These are phyloP conservation scores for Stephanodiscus triporus DNA, from an alignment of 108 stramenopile genomes.

Conservation along the genomic window DNA sequence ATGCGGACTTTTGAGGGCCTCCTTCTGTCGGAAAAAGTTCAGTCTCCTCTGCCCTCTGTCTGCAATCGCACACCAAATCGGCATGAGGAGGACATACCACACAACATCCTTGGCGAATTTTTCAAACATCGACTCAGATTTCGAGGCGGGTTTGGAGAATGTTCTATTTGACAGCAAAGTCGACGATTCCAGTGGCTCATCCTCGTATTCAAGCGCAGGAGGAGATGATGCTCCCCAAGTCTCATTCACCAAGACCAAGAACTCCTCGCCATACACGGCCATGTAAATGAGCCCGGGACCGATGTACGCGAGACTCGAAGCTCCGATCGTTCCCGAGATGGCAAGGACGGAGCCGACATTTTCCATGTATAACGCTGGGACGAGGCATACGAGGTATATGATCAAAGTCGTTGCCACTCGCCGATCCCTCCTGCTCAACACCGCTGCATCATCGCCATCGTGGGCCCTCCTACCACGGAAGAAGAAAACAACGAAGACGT, in stretches of 20 bases:
- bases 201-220: not conserved
- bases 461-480: constrained; percentile 53
- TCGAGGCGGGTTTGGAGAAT: not conserved
- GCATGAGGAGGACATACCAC: constrained; percentile 73
- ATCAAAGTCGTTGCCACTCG: constrained; percentile 68
- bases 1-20: constrained; percentile 79
- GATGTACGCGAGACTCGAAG: constrained; percentile 73
- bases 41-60: constrained; percentile 55
- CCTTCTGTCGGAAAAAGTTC: constrained; percentile 50
- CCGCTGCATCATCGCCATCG: constrained; percentile 70
- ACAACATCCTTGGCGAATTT: constrained; percentile 34
- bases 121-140: not conserved
- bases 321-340: constrained; percentile 69
- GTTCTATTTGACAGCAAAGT: constrained; percentile 3
- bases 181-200: constrained; percentile 18
- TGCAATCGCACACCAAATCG: constrained; percentile 71
- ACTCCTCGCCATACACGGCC: constrained; percentile 77
- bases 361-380: constrained; percentile 70
- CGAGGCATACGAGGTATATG: constrained; percentile 66
- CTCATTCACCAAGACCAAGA: constrained; percentile 58
- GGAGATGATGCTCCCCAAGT: constrained; percentile 44
- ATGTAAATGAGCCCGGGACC: constrained; percentile 84
- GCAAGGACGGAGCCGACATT: constrained; percentile 65
- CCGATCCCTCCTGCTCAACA: constrained; percentile 75
- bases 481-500: constrained; percentile 51